phyloP scores from a whole-genome alignment of 768 basidiomycete genomes.

The Boletus coccyginus region DNA sequence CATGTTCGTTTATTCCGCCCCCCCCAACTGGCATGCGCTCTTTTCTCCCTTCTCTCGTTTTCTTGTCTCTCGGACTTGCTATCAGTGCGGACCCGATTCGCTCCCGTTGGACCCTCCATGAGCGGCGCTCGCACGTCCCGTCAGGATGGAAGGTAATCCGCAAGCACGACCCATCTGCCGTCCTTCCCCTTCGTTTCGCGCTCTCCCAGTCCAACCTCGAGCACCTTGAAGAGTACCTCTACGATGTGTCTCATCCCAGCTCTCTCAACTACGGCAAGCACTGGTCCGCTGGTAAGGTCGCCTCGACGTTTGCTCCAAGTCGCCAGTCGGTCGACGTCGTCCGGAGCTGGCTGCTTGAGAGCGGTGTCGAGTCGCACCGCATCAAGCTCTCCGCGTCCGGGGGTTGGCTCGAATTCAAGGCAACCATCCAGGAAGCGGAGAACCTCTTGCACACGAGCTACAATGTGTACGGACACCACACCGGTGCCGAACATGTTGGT shows the following conservation, averaged over 20 bases:
- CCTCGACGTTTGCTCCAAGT: slow-evolving; percentile 42
- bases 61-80: slow-evolving; percentile 17
- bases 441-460: slow-evolving; percentile 41
- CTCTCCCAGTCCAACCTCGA: slow-evolving; percentile 42
- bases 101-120: slow-evolving; percentile 13
- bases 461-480: slow-evolving; percentile 39
- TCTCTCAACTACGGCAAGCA: slow-evolving; percentile 47
- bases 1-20: neutral
- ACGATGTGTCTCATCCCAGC: slow-evolving; percentile 42
- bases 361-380: slow-evolving; percentile 35
- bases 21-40: slow-evolving; percentile 10
- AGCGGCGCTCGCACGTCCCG: slow-evolving; percentile 35
- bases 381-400: slow-evolving; percentile 32
- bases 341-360: slow-evolving; percentile 38
- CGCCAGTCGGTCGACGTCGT: slow-evolving; percentile 36
- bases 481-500: slow-evolving; percentile 39
- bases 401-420: slow-evolving; percentile 41
- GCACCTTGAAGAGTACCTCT: slow-evolving; percentile 39
- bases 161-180: slow-evolving; percentile 29
- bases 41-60: slow-evolving; percentile 23
- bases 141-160: slow-evolving; percentile 35
- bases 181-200: slow-evolving; percentile 45
- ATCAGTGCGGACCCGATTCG: slow-evolving; percentile 1
- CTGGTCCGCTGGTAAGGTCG: slow-evolving; percentile 39
- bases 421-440: slow-evolving; percentile 44